Evolutionary conservation across 1,284 basidiomycete genomes (phyloP).

Genomic region (Ustilago crameri): DNA sequence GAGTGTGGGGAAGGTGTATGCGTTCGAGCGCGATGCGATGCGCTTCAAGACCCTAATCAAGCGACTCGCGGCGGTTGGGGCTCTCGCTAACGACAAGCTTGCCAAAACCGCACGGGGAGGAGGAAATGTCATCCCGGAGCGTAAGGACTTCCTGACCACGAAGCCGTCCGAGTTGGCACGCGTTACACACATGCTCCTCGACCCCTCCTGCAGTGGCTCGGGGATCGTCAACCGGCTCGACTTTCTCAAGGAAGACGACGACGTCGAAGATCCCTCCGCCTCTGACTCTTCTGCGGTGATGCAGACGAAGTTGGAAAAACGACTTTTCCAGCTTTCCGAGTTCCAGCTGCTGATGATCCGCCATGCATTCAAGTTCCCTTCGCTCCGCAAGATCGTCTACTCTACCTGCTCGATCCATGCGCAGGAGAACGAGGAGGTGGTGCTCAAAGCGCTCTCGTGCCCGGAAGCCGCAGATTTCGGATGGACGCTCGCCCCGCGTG

Average conservation of each 20-base stretch:
- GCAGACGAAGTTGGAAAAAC: constrained; percentile 14
- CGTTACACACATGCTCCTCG: constrained; percentile 62
- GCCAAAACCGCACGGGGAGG: neutral
- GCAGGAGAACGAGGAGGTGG: constrained; percentile 88
- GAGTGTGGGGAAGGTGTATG: constrained; percentile 31
- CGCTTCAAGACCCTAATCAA: constrained; percentile 35
- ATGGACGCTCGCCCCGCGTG: constrained; percentile 53
- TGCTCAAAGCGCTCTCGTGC: constrained; percentile 70
- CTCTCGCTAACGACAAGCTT: constrained; percentile 7
- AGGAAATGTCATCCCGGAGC: constrained; percentile 48
- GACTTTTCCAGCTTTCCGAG: constrained; percentile 37
- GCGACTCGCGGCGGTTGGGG: constrained; percentile 28
- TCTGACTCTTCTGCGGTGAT: neutral
- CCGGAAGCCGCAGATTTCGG: constrained; percentile 38
- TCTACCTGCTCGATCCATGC: constrained; percentile 94
- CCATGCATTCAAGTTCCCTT: constrained; percentile 89
- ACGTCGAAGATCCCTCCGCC: constrained; percentile 20
- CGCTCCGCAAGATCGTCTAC: constrained; percentile 82
- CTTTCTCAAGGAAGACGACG: constrained; percentile 51
- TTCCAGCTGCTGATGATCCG: constrained; percentile 88
- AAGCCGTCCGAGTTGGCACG: constrained; percentile 22
- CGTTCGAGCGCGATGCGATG: constrained; percentile 54
- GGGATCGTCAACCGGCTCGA: constrained; percentile 65
- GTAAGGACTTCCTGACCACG: constrained; percentile 57
- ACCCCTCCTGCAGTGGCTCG: constrained; percentile 61